These are phyloP conservation scores for Posidonia oceanica DNA, from an alignment of 116 monocot genomes.

Conservation along the genomic window DNA sequence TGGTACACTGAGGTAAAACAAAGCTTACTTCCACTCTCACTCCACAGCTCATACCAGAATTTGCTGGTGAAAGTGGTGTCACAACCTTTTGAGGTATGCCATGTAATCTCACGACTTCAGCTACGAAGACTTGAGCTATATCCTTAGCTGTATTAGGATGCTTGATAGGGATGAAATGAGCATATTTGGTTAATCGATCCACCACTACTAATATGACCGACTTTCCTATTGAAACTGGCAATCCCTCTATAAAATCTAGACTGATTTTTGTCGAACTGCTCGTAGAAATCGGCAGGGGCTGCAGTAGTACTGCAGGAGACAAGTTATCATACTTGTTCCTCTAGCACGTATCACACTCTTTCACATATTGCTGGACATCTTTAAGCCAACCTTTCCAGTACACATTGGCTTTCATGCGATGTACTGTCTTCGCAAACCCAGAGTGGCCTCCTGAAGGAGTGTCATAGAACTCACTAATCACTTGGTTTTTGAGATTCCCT, in stretches of 20 bases:
- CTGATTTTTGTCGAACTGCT: too few relatives aligned
- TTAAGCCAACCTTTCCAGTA: background rate
- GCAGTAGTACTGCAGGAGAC: too few relatives aligned
- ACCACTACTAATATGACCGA: too few relatives aligned
- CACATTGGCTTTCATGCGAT: background rate
- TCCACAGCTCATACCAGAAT: constrained; percentile 4
- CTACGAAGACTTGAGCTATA: too few relatives aligned
- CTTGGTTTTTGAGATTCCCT: background rate
- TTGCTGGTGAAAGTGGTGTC: background rate
- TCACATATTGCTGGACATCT: background rate
- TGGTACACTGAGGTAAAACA: background rate
- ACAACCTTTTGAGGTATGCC: background rate
- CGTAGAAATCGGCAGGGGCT: too few relatives aligned
- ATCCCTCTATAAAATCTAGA: too few relatives aligned
- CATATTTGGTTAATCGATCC: too few relatives aligned
- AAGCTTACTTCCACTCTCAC: background rate
- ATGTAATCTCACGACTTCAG: constrained; percentile 2
- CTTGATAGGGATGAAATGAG: too few relatives aligned
- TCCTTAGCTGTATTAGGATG: too few relatives aligned
- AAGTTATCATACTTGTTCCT: background rate
- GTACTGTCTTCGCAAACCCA: background rate
- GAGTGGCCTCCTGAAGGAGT: background rate
- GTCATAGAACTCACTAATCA: background rate
- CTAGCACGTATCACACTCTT: background rate
- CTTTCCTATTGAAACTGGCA: too few relatives aligned